Evolutionary conservation across 306 rosid species (phyloP).

Genomic region (Argentina anserina): DNA sequence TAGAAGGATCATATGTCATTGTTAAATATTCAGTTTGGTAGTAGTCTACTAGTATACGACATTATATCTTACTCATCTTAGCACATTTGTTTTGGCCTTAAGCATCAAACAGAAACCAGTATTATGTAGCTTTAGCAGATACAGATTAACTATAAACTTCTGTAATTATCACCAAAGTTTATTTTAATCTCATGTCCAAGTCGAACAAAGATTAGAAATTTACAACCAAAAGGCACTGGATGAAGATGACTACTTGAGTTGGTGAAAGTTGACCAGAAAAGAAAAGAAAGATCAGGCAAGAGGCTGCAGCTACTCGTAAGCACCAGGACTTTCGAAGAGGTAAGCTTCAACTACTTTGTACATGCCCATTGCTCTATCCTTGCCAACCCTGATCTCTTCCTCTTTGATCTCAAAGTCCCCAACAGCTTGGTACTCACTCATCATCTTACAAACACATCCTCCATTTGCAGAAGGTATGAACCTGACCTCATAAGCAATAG

Average conservation of each 20-base stretch:
- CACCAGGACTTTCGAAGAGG: slow-evolving; percentile 31
- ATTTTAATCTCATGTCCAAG: not conserved
- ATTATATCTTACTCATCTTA: not conserved
- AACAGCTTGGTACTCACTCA: slow-evolving; percentile 18
- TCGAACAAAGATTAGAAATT: slow-evolving; percentile 6
- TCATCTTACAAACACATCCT: slow-evolving; percentile 26
- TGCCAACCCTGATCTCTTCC: slow-evolving; percentile 23
- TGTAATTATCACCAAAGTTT: not conserved
- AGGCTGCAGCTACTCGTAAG: slow-evolving; percentile 19
- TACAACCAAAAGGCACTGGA: not conserved
- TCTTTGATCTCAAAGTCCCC: slow-evolving; percentile 25
- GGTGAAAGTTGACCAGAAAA: not conserved
- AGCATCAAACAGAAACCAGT: slow-evolving; percentile 5
- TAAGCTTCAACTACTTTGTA: slow-evolving; percentile 30
- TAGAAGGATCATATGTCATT: not conserved
- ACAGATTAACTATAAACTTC: not conserved
- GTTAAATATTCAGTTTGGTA: not conserved
- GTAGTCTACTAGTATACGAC: not conserved
- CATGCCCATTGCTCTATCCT: slow-evolving; percentile 32
- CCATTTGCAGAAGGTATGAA: slow-evolving; percentile 13
- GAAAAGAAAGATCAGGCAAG: not conserved
- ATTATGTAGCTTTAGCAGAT: not conserved
- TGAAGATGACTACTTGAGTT: not conserved
- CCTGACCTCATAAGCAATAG: slow-evolving; percentile 15
- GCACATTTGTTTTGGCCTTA: slow-evolving; percentile 3